Conservation (phyloP, 495 filamentous ascomycete species). For the Aspergillus ostianus region DNA sequence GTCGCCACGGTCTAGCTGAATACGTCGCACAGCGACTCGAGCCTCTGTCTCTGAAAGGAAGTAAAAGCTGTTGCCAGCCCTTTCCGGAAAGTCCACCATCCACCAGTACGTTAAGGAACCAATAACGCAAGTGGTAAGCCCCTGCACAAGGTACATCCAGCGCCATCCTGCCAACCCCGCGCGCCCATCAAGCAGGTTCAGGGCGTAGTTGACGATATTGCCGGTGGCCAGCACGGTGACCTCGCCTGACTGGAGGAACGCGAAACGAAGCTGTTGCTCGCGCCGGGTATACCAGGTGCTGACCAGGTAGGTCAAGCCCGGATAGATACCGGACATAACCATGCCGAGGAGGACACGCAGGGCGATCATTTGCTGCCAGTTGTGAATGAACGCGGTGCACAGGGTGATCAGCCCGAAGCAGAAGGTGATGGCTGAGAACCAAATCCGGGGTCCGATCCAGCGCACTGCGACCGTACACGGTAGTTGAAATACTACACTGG, state of each 20-base stretch:
- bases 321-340: conserved; percentile 66
- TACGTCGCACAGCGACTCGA: conserved; percentile 53
- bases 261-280: conserved; percentile 75
- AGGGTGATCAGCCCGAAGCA: conserved; percentile 70
- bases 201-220: conserved; percentile 68
- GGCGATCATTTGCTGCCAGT: conserved; percentile 72
- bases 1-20: conserved; percentile 65
- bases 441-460: conserved; percentile 63
- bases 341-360: conserved; percentile 70
- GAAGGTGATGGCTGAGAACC: conserved; percentile 67
- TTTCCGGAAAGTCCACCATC: conserved; percentile 80
- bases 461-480: conserved; percentile 71
- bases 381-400: conserved; percentile 64
- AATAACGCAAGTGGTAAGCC: conserved; percentile 59
- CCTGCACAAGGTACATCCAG: conserved; percentile 77
- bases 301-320: conserved; percentile 68
- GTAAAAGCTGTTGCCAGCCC: conserved; percentile 55
- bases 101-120: conserved; percentile 71
- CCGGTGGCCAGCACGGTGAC: conserved; percentile 68
- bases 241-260: conserved; percentile 68
- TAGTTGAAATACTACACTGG: conserved; percentile 72
- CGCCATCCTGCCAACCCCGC: conserved; percentile 67
- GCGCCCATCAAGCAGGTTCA: conserved; percentile 61
- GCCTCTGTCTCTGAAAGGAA: conserved; percentile 63
- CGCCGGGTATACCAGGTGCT: conserved; percentile 69